Base-by-base conservation (phyloP, 208 protist species). In the Zelonia costaricensis region DNA sequence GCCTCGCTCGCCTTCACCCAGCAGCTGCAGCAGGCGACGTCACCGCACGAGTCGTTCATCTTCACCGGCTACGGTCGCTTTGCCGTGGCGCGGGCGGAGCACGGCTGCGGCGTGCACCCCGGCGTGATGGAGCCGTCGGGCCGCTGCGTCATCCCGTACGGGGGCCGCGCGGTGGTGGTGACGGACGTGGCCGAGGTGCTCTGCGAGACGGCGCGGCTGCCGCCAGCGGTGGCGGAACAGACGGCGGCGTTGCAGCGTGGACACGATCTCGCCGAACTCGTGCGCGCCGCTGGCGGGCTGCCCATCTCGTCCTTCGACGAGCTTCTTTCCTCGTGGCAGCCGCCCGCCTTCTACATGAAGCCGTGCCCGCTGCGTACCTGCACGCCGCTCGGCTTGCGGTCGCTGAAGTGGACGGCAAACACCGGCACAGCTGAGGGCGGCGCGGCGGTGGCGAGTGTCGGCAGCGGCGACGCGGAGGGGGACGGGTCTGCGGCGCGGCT, bases 121-220 rank as follows among this genome's bases (percentile, higher is more conserved):
- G 81, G 81, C 36, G 57, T 81, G 20, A 52, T 67, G 56, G 74
- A 81, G 63, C 70, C 74, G 30, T 67, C 74, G 2, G 77, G 76
- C 6, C 74, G 80, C 60, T 87, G 80, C 44, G 62, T 88, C 2
- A 53, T 88, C 7, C 78, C 82, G 20, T 88, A 84, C 65, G 74
- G 70, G 20, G 82, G 82, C 16, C n/a, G 38, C 36, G 74, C 75
- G 0, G 64, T 73, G 12, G 59, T 64, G 13, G 77, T 84, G 1
- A 76, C 69, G 33, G 45, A 58, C 3, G 52, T 20, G 22, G 78
- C 74, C 10, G 67, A 85, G 56, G 78, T 88, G 38, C 75, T 88
- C 20, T 88, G 82, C 52, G 53, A 68, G 49, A 44, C 33, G 8
- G 48, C 61, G 13, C 48, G 47, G 8, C 28, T 85, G 54, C 82